A percentile compares a stretch with the other conserved stretches of the same genome.
phyloP scores from a whole-genome alignment of 2,329 filamentous ascomycete genomes.

The Calonectria ilicicola region DNA sequence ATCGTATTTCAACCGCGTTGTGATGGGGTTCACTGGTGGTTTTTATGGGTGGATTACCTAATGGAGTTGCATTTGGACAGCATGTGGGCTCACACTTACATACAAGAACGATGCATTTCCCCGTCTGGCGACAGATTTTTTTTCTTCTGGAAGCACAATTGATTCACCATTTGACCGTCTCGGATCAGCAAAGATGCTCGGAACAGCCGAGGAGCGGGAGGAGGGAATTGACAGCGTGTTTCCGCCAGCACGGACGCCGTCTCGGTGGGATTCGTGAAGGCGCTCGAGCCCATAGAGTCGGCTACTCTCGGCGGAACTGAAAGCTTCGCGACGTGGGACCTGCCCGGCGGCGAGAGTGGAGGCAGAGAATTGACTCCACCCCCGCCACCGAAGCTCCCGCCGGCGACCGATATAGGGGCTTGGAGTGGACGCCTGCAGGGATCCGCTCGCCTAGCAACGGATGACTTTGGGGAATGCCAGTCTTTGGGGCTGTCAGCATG shows the following conservation, averaged over 20 bases:
- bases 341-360: slow-evolving; percentile 7
- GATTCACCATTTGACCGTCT: background rate
- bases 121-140: background rate
- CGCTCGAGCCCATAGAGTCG: background rate
- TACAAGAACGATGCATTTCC: background rate
- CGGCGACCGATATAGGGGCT: slow-evolving; percentile 7
- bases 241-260: background rate
- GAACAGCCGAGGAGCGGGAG: background rate
- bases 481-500: background rate
- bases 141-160: background rate
- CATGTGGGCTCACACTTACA: background rate
- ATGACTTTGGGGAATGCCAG: slow-evolving; percentile 29
- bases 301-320: background rate
- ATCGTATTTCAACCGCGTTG: background rate
- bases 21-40: background rate
- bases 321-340: background rate
- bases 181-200: background rate
- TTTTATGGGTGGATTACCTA: background rate
- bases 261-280: background rate
- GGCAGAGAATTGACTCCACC: background rate
- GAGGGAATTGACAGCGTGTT: background rate
- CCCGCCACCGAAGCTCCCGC: slow-evolving; percentile 1
- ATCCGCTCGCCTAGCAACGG: background rate
- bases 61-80: background rate
- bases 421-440: background rate